Base-by-base conservation (phyloP, 139 green algal genomes). In the Desmodesmus armatus region DNA sequence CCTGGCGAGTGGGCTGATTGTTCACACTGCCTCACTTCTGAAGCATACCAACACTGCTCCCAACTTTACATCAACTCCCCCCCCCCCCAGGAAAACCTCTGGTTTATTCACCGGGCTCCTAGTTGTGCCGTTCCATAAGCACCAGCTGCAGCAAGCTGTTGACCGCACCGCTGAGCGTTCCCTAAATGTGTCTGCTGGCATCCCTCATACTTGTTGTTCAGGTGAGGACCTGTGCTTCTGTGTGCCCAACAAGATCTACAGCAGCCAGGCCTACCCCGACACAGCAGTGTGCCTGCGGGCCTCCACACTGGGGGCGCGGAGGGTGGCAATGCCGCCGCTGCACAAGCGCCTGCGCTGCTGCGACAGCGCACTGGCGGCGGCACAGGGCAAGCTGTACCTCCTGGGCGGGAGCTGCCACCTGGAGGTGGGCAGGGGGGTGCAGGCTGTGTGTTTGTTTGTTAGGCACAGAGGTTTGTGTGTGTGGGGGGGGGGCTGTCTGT, bases 381-480 rank as follows among this genome's bases (percentile, higher is more conserved):
- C 49, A 65, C 41, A 79, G 35, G 74, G 74, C 31, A 47, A 49
- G 74, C 69, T 77, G 69, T 77, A 77, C 40, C 69, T 77, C 39
- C 39, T 77, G 69, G 69, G 69, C 23, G 69, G 69, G 39, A 77
- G 69, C 69, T 77, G 69, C 40, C 39, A 77, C 40, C 5, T 53
- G 37, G 40, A 72, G 65, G n/a, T 72, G 65, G 65, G n/a, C n/a
- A n/a, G n/a, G n/a, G n/a, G n/a, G n/a, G n/a, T n/a, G n/a, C n/a
- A n/a, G n/a, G n/a, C n/a, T n/a, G n/a, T n/a, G n/a, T n/a, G n/a
- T n/a, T n/a, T n/a, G n/a, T n/a, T n/a, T n/a, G n/a, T n/a, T n/a
- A n/a, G n/a, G n/a, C n/a, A n/a, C n/a, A n/a, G n/a, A n/a, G n/a
- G n/a, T n/a, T n/a, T n/a, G n/a, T n/a, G n/a, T n/a, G n/a, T n/a